Evolutionary conservation across 129 eudicot species (phyloP).

Genomic region (Helichrysum umbraculigerum): DNA sequence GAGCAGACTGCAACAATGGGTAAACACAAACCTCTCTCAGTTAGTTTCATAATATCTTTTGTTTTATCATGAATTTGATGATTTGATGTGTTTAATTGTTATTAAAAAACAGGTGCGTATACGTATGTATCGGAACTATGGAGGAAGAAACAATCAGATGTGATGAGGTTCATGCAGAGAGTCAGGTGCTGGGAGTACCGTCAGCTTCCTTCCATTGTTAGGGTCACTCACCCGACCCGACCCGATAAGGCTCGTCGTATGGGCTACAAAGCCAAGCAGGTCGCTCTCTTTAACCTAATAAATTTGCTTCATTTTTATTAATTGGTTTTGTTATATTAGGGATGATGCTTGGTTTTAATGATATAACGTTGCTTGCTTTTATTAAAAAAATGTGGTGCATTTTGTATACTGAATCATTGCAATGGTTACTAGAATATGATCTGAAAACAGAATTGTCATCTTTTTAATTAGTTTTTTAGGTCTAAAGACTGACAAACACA

Average conservation of each 20-base stretch:
- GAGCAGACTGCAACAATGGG: constrained; percentile 29
- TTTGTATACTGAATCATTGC: not conserved
- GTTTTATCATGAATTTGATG: not conserved
- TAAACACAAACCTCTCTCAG: constrained; percentile 4
- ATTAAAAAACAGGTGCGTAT: constrained; percentile 52
- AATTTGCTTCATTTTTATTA: not conserved
- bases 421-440: not conserved
- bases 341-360: not conserved
- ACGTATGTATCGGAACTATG: constrained; percentile 71
- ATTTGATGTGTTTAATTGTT: not conserved
- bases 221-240: constrained; percentile 86
- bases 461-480: too few species aligned
- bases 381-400: not conserved
- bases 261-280: constrained; percentile 96
- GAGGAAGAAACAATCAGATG: constrained; percentile 88
- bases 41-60: not conserved
- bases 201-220: constrained; percentile 84
- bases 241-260: constrained; percentile 93
- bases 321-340: not conserved
- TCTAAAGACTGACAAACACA: too few species aligned
- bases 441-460: too few species aligned
- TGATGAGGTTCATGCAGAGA: constrained; percentile 74
- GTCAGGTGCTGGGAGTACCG: constrained; percentile 93
- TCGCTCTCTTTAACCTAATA: not conserved
- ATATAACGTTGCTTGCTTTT: not conserved